These are phyloP conservation scores for Phytophthora europaea DNA, from an alignment of 352 stramenopile genomes.

Conservation along the genomic window DNA sequence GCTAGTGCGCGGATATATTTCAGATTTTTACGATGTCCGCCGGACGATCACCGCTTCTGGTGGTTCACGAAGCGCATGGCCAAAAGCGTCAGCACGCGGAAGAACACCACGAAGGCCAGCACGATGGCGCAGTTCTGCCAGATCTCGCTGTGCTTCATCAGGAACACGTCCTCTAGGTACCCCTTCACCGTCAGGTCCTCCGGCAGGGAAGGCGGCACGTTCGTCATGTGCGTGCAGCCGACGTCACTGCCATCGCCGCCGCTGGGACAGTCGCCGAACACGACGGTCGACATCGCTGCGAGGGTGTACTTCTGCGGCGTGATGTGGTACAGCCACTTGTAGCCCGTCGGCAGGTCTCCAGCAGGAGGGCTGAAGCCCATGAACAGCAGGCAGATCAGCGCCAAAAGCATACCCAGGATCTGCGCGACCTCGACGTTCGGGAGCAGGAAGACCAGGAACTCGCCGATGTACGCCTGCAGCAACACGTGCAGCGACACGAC, in stretches of 20 bases:
- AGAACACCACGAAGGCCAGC: constrained; percentile 34
- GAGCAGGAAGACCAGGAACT: constrained; percentile 40
- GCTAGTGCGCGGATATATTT: background rate
- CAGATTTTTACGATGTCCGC: background rate
- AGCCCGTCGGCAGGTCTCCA: constrained; percentile 10
- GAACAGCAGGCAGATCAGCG: constrained; percentile 8
- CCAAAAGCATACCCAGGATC: constrained; percentile 9
- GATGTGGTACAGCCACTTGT: constrained; percentile 16
- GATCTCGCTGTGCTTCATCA: constrained; percentile 21
- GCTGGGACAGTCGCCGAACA: constrained; percentile 21
- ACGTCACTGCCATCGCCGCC: constrained; percentile 1
- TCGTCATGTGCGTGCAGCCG: constrained; percentile 16
- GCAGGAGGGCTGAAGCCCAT: constrained; percentile 11
- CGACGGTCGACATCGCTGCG: constrained; percentile 3
- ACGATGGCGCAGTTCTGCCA: constrained; percentile 29
- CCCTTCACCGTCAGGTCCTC: constrained; percentile 41
- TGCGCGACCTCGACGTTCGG: constrained; percentile 19
- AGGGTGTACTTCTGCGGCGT: constrained; percentile 19
- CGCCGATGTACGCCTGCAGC: constrained; percentile 44
- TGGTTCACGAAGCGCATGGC: constrained; percentile 34
- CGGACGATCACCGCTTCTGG: constrained; percentile 8
- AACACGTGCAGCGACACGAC: constrained; percentile 42
- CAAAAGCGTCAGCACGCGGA: constrained; percentile 86
- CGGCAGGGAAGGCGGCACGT: constrained; percentile 13
- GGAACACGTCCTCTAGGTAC: constrained; percentile 32